Evolutionary conservation across 129 eudicot species (phyloP), one percentile per base, ranked within the genome.

Genomic region (Dittrichia graveolens): DNA sequence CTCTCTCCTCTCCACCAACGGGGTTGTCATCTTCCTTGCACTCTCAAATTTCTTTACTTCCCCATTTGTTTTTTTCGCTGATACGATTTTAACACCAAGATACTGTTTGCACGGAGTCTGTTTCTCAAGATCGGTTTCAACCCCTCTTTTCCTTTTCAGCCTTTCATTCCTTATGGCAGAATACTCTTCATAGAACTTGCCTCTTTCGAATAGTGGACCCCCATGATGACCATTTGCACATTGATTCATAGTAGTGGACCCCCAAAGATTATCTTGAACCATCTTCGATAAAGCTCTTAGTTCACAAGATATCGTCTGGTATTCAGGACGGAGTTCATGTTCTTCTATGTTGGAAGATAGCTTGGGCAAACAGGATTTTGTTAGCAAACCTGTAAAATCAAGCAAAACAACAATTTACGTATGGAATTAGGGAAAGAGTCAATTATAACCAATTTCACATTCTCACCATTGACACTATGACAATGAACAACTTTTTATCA

Each of bases 121-220:
- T 83, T 86, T 87, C 65, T 86, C 92, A 7, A 65, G 78, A 19
- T 37, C 85, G 0, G 64, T 58, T 65, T 78, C 90, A 4, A 24
- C 31, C 31, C 85, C 90, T 65, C 83, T 84, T 77, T 89, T 92
- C 19, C 82, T 75, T 84, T 71, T 85, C 73, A 92, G 75, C 83
- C 97, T 83, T 75, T 92, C 97, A 19, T 92, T 89, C 37, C 97
- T 85, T 76, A 81, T 89, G 0, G 93, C 94, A 0, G 86, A 75
- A 47, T 92, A 92, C 62, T 82, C 91, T 5, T 92, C 96, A 50
- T 92, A 92, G n/a, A 92, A 85, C 68, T 72, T 79, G 7, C 97
- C 97, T 80, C 97, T 84, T 75, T 92, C 82, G 8, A 92, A 92
- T 45, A 86, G 4, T 10, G 91, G 88, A 60, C 76, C 78, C 67